A percentile compares a stretch with the other conserved stretches of the same genome.
Evolutionary conservation across 306 rosid genomes (phyloP).

Genomic region (Gynostemma pentaphyllum): DNA sequence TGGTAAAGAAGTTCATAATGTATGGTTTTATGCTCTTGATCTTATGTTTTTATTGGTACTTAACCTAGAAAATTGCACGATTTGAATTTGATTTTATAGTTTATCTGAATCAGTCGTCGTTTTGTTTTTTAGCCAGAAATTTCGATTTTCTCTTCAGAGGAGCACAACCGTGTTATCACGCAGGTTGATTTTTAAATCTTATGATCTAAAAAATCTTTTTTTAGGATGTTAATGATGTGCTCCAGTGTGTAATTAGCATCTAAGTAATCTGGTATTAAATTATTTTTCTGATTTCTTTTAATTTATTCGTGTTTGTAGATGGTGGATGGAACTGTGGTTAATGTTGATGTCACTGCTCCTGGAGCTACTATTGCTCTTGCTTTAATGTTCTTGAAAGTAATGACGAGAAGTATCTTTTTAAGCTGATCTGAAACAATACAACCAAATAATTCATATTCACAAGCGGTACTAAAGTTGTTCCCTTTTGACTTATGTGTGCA

Average conservation of each 20-base stretch:
- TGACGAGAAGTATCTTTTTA: conserved; percentile 11
- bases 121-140: conserved; percentile 44
- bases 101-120: background rate
- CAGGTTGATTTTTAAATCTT: conserved; percentile 37
- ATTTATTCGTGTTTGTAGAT: conserved; percentile 35
- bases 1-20: conserved; percentile 59
- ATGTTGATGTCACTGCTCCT: conserved; percentile 91
- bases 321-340: conserved; percentile 81
- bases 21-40: conserved; percentile 22
- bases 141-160: conserved; percentile 48
- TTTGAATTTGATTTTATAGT: background rate
- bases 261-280: background rate
- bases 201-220: background rate
- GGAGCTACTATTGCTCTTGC: conserved; percentile 92
- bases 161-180: conserved; percentile 46
- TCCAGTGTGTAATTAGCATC: background rate
- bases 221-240: conserved; percentile 1
- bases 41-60: background rate
- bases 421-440: conserved; percentile 15
- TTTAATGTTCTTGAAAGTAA: conserved; percentile 86
- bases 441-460: background rate
- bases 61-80: background rate
- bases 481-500: conserved; percentile 28
- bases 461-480: conserved; percentile 4
- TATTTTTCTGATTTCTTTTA: conserved; percentile 9